These are phyloP conservation scores for Pestalotiopsis sp. DNA, from an alignment of 2,329 filamentous ascomycete species.

Conservation along the genomic window DNA sequence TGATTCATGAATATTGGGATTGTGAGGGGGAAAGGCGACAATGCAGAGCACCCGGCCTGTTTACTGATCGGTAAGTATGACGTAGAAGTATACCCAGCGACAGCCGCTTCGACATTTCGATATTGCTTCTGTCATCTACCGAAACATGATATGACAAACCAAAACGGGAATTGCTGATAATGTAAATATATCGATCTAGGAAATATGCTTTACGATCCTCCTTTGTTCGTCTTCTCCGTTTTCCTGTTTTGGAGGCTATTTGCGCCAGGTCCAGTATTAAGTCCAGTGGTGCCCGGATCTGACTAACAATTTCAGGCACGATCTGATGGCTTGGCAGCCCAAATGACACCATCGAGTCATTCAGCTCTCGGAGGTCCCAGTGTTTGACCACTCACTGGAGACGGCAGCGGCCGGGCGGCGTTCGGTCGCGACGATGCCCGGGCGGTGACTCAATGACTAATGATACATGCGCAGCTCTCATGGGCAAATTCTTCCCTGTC, in stretches of 20 bases:
- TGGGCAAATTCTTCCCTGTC: background rate
- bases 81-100: too few species aligned
- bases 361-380: background rate
- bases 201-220: background rate
- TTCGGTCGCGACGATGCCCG: background rate
- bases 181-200: too few species aligned
- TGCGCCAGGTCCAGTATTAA: background rate
- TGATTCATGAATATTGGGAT: too few species aligned
- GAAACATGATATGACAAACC: too few species aligned
- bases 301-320: slow-evolving; percentile 5
- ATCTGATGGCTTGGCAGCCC: slow-evolving; percentile 4
- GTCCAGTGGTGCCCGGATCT: background rate
- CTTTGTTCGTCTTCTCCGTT: background rate
- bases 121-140: too few species aligned
- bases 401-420: background rate
- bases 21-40: too few species aligned
- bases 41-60: too few species aligned
- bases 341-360: slow-evolving; percentile 13
- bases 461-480: background rate
- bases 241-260: background rate
- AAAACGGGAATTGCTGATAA: too few species aligned
- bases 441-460: slow-evolving; percentile 7
- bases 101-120: too few species aligned
- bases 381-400: background rate
- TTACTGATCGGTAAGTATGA: too few species aligned